Conservation (phyloP, 805 yeast species). For the Cyberlindnera euphorbiiphila region DNA sequence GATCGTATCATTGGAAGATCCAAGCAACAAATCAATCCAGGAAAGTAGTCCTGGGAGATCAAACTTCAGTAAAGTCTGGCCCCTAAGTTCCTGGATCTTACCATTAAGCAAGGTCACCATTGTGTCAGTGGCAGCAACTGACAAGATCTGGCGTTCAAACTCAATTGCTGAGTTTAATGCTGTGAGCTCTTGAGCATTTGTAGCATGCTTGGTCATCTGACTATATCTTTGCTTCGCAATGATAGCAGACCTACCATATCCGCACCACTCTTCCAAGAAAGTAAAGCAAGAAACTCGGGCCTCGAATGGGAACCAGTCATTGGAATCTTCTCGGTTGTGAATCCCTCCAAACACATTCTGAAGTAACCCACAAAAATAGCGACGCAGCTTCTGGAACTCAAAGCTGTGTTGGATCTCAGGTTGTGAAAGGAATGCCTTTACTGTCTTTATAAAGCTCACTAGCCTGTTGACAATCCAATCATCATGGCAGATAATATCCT, state of each 20-base stretch:
- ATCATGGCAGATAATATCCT: constrained; percentile 52
- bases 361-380: constrained; percentile 79
- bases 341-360: constrained; percentile 67
- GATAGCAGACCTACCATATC: constrained; percentile 64
- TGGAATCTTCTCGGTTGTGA: constrained; percentile 37
- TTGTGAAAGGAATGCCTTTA: constrained; percentile 54
- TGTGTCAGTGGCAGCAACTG: constrained; percentile 69
- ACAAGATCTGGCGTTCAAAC: constrained; percentile 67
- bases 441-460: constrained; percentile 55
- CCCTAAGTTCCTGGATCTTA: constrained; percentile 50
- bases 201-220: constrained; percentile 45
- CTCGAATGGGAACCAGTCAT: constrained; percentile 75
- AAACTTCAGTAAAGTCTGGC: constrained; percentile 58
- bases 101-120: constrained; percentile 83
- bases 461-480: constrained; percentile 65
- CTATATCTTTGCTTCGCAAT: constrained; percentile 65
- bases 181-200: constrained; percentile 33
- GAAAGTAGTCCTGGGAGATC: constrained; percentile 62
- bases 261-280: constrained; percentile 91
- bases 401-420: constrained; percentile 59
- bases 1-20: constrained; percentile 52
- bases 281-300: constrained; percentile 80
- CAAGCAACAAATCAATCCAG: constrained; percentile 79
- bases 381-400: constrained; percentile 70
- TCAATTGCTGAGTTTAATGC: constrained; percentile 74